Evolutionary conservation across 805 yeast genomes (phyloP).

Genomic region (Kuraishia molischiana): DNA sequence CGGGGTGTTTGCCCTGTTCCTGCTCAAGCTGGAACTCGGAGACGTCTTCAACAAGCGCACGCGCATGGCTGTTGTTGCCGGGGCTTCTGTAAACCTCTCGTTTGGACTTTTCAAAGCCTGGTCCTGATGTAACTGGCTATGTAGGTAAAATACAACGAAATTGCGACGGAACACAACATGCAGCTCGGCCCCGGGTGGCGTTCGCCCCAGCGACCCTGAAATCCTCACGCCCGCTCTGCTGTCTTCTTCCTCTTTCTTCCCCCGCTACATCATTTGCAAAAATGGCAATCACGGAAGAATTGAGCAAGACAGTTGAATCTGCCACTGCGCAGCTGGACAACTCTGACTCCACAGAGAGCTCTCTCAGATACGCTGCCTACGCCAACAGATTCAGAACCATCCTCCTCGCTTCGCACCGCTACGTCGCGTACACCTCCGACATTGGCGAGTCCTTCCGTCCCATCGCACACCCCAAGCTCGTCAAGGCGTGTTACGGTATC

Average conservation of each 20-base stretch:
- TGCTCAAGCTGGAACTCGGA: conserved; percentile 45
- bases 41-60: conserved; percentile 51
- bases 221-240: too few species aligned
- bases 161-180: background rate
- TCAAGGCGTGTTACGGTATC: conserved; percentile 55
- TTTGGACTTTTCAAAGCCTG: conserved; percentile 51
- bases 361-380: conserved; percentile 71
- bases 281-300: background rate
- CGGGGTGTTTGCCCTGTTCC: conserved; percentile 62
- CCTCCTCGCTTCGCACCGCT: conserved; percentile 63
- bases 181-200: too few species aligned
- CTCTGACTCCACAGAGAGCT: conserved; percentile 34
- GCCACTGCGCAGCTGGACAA: conserved; percentile 1
- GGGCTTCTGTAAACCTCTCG: conserved; percentile 57
- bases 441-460: conserved; percentile 84
- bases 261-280: background rate
- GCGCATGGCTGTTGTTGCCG: conserved; percentile 63
- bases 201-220: too few species aligned
- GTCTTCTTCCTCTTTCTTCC: too few species aligned
- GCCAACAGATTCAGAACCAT: conserved; percentile 69
- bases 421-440: conserved; percentile 81
- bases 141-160: background rate
- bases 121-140: too few species aligned
- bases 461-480: conserved; percentile 62
- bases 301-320: conserved; percentile 1